Percentiles rank a stretch among this genome's conserved stretches.
Conservation (phyloP, 163 green algal species). For the Scenedesmus sp. region DNA sequence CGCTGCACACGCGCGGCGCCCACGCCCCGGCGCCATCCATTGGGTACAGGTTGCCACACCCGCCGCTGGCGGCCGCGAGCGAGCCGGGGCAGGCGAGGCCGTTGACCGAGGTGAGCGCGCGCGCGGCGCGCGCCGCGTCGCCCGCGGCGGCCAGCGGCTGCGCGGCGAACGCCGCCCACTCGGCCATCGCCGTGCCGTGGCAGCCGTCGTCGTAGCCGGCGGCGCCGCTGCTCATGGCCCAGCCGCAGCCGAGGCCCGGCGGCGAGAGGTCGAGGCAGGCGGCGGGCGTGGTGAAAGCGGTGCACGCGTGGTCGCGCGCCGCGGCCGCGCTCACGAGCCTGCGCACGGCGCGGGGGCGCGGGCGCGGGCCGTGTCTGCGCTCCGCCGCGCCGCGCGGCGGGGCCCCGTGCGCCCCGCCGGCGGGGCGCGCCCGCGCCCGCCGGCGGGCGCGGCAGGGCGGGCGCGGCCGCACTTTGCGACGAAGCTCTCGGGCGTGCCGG, state of each 20-base stretch:
- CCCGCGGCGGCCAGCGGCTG: background rate
- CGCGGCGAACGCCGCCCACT: constrained; percentile 11
- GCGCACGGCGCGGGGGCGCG: background rate
- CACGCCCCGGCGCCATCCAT: too few relatives aligned
- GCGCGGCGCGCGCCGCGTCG: background rate
- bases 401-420: too few relatives aligned
- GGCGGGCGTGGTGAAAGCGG: background rate
- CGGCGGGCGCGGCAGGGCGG: background rate
- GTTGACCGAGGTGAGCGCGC: background rate
- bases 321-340: constrained; percentile 15
- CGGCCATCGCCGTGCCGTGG: constrained; percentile 13
- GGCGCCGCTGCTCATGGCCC: constrained; percentile 10
- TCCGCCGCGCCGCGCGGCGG: background rate
- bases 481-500: background rate
- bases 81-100: constrained; percentile 7
- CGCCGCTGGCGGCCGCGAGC: background rate
- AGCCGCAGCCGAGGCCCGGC: constrained; percentile 1
- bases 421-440: background rate
- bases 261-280: background rate
- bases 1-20: background rate
- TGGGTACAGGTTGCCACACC: constrained; percentile 27
- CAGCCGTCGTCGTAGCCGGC: constrained; percentile 4
- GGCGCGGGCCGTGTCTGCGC: background rate
- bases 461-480: constrained; percentile 2
- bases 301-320: constrained; percentile 17